Percentiles rank a stretch among this genome's conserved stretches.
Evolutionary conservation across 1,139 yeast genomes (phyloP).

Genomic region (Yamadazyma songkhlaensis): DNA sequence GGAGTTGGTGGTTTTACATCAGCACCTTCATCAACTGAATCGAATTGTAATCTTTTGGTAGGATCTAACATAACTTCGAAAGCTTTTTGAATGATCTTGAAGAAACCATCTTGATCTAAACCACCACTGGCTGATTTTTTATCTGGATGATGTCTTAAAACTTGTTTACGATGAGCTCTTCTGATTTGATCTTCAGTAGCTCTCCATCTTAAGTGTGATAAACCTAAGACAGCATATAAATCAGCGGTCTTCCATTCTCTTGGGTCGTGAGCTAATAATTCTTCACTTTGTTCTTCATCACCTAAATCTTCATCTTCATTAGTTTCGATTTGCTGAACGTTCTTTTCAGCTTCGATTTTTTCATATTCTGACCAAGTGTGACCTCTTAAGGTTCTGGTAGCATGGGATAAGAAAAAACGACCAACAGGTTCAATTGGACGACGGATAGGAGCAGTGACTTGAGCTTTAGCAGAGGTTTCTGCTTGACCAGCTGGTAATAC

Average conservation of each 20-base stretch:
- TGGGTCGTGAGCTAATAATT: conserved; percentile 85
- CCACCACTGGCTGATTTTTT: conserved; percentile 88
- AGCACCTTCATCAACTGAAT: conserved; percentile 90
- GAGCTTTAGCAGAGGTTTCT: conserved; percentile 51
- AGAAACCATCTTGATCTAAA: conserved; percentile 92
- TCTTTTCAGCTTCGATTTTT: conserved; percentile 87
- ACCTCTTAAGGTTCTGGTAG: conserved; percentile 92
- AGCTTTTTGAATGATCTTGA: conserved; percentile 97
- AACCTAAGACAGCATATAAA: conserved; percentile 93
- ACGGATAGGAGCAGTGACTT: conserved; percentile 65
- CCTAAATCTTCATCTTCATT: conserved; percentile 71
- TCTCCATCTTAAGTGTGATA: conserved; percentile 84
- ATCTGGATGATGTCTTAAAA: conserved; percentile 96
- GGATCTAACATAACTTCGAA: conserved; percentile 88
- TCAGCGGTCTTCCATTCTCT: conserved; percentile 98
- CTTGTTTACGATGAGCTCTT: conserved; percentile 96
- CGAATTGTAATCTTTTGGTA: conserved; percentile 84
- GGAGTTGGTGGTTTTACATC: conserved; percentile 76
- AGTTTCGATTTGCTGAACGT: conserved; percentile 72
- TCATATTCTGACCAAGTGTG: conserved; percentile 99
- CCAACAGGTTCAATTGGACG: conserved; percentile 98
- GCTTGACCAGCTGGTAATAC: conserved; percentile 46
- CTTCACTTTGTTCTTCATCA: conserved; percentile 75
- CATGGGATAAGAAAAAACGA: conserved; percentile 92
- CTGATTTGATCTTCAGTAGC: conserved; percentile 94